Base-by-base conservation (phyloP, 768 basidiomycete species). In the Boletus vinaceobasis region DNA sequence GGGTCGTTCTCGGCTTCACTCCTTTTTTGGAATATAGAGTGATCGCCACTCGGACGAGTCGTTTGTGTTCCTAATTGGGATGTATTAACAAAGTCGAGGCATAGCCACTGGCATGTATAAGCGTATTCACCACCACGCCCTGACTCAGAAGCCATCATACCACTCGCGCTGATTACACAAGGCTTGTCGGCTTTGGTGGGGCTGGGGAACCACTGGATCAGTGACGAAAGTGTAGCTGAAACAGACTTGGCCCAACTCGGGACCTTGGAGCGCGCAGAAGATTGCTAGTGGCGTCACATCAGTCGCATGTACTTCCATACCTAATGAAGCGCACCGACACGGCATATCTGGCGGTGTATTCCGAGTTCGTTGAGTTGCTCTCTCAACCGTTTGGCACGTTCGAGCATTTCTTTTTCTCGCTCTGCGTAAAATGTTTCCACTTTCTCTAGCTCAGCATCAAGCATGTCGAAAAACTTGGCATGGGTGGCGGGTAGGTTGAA, bases 401-500 rank as follows among this genome's bases (percentile, higher is more conserved):
- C 65, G 3, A 70, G 72, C 81, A 81, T 86, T 71, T 80, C 84
- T 48, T 76, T 76, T 71, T 85, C 93, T 26, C 84, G 78, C 23
- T 82, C 83, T 4, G 79, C 63, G 66, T 90, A 98, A 70, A 98
- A 98, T 0, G 74, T 71, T 56, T 93, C 90, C 4, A 97, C 84
- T 67, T 95, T 96, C 14, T 88, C 85, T 3, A 97, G 75, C 67
- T 98, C 86, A 0, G 65, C 64, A 61, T 94, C 87, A 7, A 97
- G 77, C 26, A 83, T 75, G 2, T 80, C 77, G 56, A 98, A 89
- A 73, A 96, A 98, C 7, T 73, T 75, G 21, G 71, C 64, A 63
- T 94, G 88, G 23, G 79, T 72, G 0, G 82, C 75, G 11, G 83
- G 77, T 13, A 94, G 74, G 13, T 77, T 68, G 4, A 78, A 72